Conservation (phyloP, 1,284 basidiomycete species). For the Heliocybe sulcata region DNA sequence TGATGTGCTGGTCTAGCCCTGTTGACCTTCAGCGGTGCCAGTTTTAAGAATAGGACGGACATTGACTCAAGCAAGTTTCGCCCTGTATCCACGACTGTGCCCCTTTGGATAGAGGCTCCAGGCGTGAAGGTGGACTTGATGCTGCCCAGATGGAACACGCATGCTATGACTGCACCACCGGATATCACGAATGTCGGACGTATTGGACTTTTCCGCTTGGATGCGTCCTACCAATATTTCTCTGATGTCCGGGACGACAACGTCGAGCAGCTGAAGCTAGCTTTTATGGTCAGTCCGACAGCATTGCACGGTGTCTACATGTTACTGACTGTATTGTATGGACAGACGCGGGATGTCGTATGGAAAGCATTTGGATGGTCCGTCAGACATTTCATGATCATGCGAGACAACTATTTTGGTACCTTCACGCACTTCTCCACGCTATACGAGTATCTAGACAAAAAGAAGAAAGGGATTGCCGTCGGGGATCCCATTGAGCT, state of each 20-base stretch:
- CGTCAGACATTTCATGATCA: constrained; percentile 77
- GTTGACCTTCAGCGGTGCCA: constrained; percentile 56
- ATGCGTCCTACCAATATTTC: constrained; percentile 72
- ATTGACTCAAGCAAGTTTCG: constrained; percentile 71
- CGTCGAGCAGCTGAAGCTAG: constrained; percentile 72
- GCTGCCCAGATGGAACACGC: constrained; percentile 85
- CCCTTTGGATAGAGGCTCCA: constrained; percentile 60
- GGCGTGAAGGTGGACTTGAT: constrained; percentile 53
- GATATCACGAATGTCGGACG: constrained; percentile 50
- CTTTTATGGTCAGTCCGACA: constrained; percentile 48
- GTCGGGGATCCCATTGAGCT: constrained; percentile 75
- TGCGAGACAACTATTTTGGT: constrained; percentile 91
- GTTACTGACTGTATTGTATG: not conserved
- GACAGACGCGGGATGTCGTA: constrained; percentile 43
- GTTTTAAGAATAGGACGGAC: constrained; percentile 41
- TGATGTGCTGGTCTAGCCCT: constrained; percentile 43
- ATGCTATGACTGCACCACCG: constrained; percentile 59
- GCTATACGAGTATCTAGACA: constrained; percentile 75
- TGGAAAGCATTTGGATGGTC: constrained; percentile 83
- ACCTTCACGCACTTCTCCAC: constrained; percentile 88
- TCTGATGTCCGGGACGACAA: constrained; percentile 59
- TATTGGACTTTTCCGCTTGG: constrained; percentile 48
- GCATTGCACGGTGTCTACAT: not conserved
- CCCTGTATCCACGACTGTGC: constrained; percentile 61
- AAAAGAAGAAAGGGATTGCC: constrained; percentile 46